Conservation (phyloP, 148 eudicot genomes). For the Chenopodium formosanum region DNA sequence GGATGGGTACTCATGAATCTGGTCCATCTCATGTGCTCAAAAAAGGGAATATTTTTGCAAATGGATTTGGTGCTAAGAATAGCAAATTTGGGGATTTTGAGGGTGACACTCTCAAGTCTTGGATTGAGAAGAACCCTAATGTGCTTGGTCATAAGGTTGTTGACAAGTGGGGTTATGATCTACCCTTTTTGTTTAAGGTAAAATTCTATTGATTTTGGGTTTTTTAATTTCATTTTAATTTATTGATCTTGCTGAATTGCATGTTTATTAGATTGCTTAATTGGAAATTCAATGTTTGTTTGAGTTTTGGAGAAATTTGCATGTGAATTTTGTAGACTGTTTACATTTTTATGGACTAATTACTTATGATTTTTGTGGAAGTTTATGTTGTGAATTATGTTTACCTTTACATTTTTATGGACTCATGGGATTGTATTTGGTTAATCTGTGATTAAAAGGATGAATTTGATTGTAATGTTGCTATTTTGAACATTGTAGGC, state of each 20-base stretch:
- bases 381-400: neutral
- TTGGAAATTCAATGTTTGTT: neutral
- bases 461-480: neutral
- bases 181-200: conserved; percentile 95
- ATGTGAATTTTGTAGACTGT: neutral
- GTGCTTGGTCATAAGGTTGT: conserved; percentile 68
- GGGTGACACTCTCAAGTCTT: conserved; percentile 49
- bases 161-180: conserved; percentile 63
- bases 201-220: neutral
- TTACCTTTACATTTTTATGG: neutral
- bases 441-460: neutral
- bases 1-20: conserved; percentile 96
- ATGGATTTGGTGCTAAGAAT: conserved; percentile 14
- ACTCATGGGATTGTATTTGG: neutral
- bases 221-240: neutral
- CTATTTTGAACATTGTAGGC: conserved; percentile 46
- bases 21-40: conserved; percentile 64
- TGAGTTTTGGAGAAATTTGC: neutral
- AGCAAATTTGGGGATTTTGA: conserved; percentile 27
- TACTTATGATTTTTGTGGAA: neutral
- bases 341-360: neutral
- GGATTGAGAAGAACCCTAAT: conserved; percentile 68
- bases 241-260: conserved; percentile 9
- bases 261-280: neutral
- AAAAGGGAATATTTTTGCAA: conserved; percentile 15